Evolutionary conservation across 2,329 filamentous ascomycete species (phyloP).

Genomic region (Alternaria burnsii): DNA sequence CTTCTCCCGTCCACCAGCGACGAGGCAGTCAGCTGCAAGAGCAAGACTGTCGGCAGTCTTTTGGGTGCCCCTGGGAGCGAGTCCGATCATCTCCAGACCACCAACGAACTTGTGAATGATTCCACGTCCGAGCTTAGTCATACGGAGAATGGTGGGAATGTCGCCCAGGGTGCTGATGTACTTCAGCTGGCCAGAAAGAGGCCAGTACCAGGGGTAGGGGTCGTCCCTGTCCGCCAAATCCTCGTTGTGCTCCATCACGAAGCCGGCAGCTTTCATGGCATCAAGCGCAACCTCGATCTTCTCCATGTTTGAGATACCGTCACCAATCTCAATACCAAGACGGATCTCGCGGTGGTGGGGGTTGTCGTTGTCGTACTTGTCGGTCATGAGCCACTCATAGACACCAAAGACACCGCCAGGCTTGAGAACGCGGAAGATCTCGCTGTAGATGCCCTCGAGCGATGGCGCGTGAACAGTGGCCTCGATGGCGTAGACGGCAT

Average conservation of each 20-base stretch:
- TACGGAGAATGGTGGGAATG: constrained; percentile 81
- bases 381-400: constrained; percentile 99
- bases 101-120: constrained; percentile 80
- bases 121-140: constrained; percentile 84
- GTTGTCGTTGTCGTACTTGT: constrained; percentile 90
- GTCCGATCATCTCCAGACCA: constrained; percentile 73
- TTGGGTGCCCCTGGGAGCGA: constrained; percentile 84
- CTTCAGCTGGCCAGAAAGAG: constrained; percentile 82
- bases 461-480: constrained; percentile 94
- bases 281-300: constrained; percentile 79
- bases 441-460: constrained; percentile 88
- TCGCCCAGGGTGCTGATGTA: constrained; percentile 84
- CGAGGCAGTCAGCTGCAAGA: constrained; percentile 81
- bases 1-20: constrained; percentile 85
- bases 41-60: constrained; percentile 95
- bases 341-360: constrained; percentile 87
- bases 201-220: constrained; percentile 91
- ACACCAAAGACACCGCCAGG: constrained; percentile 95
- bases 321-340: constrained; percentile 91
- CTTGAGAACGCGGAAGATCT: constrained; percentile 95
- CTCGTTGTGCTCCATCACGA: constrained; percentile 82
- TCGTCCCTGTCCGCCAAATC: constrained; percentile 83
- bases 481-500: constrained; percentile 96
- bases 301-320: constrained; percentile 98
- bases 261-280: constrained; percentile 88